These are phyloP conservation scores for Amesomyces nigricolor DNA, from an alignment of 2,329 filamentous ascomycete genomes.

Conservation along the genomic window DNA sequence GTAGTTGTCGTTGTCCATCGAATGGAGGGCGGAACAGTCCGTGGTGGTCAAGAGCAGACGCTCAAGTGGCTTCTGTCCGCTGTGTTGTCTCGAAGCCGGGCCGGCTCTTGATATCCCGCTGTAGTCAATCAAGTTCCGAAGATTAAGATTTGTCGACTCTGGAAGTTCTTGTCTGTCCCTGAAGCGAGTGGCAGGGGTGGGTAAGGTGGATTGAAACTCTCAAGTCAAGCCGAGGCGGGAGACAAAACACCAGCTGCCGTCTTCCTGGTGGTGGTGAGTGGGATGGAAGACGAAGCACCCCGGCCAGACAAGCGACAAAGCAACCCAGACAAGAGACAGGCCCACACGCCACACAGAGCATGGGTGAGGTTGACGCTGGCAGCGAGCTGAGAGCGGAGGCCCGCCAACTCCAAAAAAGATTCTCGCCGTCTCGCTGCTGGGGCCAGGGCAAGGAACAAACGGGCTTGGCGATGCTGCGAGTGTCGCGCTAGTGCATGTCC, in stretches of 20 bases:
- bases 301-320: too few species aligned
- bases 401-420: too few species aligned
- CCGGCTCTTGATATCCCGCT: too few species aligned
- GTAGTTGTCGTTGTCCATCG: slow-evolving; percentile 13
- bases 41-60: not conserved
- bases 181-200: slow-evolving; percentile 2
- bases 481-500: too few species aligned
- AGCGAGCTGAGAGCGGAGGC: too few species aligned
- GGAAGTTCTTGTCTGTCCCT: not conserved
- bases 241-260: not conserved
- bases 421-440: too few species aligned
- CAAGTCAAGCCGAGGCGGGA: not conserved
- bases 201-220: not conserved
- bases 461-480: not conserved
- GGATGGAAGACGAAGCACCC: not conserved
- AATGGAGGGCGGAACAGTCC: not conserved
- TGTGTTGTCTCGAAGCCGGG: not conserved
- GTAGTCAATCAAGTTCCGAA: not conserved
- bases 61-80: not conserved
- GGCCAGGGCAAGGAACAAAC: too few species aligned
- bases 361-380: too few species aligned
- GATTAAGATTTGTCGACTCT: not conserved
- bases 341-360: too few species aligned
- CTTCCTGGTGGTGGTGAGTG: not conserved
- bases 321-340: too few species aligned